These are phyloP conservation scores for Colletotrichum ledebouriae DNA, from an alignment of 2,329 filamentous ascomycete species.

Conservation along the genomic window DNA sequence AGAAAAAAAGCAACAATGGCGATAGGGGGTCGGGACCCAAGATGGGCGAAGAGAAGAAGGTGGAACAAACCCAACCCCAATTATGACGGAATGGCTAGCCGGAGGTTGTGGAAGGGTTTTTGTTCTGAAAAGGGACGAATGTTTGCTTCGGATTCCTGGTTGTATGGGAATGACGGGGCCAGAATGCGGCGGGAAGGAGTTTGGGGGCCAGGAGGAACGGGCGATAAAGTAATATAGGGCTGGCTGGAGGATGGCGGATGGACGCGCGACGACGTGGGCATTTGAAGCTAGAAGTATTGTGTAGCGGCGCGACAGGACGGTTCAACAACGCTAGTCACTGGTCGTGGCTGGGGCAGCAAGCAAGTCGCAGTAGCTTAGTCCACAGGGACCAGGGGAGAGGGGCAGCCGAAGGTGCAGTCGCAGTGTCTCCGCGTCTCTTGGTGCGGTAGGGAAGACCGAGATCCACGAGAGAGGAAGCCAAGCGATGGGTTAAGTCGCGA, in stretches of 20 bases:
- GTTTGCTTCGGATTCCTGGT: constrained; percentile 7
- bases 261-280: constrained; percentile 28
- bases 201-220: constrained; percentile 35
- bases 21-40: constrained; percentile 6
- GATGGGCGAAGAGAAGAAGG: constrained; percentile 1
- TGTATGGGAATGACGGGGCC: constrained; percentile 19
- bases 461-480: constrained; percentile 34
- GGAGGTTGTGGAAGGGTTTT: neutral
- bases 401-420: constrained; percentile 30
- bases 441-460: constrained; percentile 16
- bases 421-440: neutral
- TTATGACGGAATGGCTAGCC: neutral
- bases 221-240: constrained; percentile 40
- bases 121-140: neutral
- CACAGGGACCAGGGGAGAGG: constrained; percentile 36
- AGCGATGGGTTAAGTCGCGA: constrained; percentile 28
- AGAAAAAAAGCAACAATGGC: constrained; percentile 16
- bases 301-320: constrained; percentile 19
- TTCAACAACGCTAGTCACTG: constrained; percentile 15
- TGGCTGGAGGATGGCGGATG: constrained; percentile 38
- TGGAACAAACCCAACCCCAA: neutral
- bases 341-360: constrained; percentile 28
- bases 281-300: constrained; percentile 14
- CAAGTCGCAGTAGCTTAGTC: constrained; percentile 25
- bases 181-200: constrained; percentile 23